These are phyloP conservation scores for Saccharata proteae DNA, from an alignment of 2,329 filamentous ascomycete genomes.

Conservation along the genomic window DNA sequence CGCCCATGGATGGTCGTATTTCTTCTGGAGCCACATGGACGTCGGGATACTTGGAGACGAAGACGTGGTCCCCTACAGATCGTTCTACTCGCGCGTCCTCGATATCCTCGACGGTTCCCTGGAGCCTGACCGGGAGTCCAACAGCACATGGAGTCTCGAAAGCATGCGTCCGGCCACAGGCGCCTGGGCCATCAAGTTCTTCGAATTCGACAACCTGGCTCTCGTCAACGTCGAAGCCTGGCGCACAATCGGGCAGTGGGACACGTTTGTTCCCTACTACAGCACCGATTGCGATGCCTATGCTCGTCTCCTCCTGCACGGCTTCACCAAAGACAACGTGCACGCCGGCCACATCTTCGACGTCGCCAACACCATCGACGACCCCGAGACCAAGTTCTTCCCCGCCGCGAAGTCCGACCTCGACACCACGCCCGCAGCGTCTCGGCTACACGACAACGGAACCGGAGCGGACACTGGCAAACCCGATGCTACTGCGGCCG, in stretches of 20 bases:
- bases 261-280: constrained; percentile 47
- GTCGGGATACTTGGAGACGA: constrained; percentile 36
- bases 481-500: no score
- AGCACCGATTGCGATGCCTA: constrained; percentile 40
- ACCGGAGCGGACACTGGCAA: not conserved
- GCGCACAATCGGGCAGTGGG: constrained; percentile 43
- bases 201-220: constrained; percentile 46
- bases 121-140: constrained; percentile 3
- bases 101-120: constrained; percentile 10
- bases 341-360: constrained; percentile 10
- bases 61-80: constrained; percentile 15
- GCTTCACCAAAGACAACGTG: constrained; percentile 10
- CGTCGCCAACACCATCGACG: constrained; percentile 7
- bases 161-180: constrained; percentile 2
- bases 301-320: constrained; percentile 20
- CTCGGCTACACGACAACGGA: not conserved
- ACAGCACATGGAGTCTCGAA: constrained; percentile 4
- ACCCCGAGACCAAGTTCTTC: constrained; percentile 4
- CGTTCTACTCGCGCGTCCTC: constrained; percentile 18
- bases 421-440: not conserved
- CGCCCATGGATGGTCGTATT: constrained; percentile 33
- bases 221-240: constrained; percentile 43
- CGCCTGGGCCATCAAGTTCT: constrained; percentile 43
- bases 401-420: not conserved
- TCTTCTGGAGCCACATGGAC: constrained; percentile 49